Conservation (phyloP, 164 flowering plant species). For the Umbilicus rupestris region DNA sequence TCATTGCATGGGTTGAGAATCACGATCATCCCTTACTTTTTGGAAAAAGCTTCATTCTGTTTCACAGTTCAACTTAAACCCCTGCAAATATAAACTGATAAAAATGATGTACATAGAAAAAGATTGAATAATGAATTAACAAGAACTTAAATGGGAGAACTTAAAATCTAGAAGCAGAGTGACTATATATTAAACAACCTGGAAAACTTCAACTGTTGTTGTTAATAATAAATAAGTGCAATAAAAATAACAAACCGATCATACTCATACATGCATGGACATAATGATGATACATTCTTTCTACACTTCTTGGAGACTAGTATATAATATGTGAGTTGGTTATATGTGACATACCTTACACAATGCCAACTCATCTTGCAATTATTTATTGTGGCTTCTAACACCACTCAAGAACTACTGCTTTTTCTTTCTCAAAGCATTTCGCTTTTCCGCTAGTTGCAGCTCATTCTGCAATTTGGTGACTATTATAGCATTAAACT, state of each 20-base stretch:
- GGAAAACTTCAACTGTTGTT: no score
- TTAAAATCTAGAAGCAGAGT: no score
- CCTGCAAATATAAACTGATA: conserved; percentile 20
- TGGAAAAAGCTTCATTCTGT: conserved; percentile 47
- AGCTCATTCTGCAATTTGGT: conserved; percentile 80
- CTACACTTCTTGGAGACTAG: no score
- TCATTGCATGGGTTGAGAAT: conserved; percentile 24
- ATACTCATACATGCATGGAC: no score
- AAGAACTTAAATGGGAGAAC: no score
- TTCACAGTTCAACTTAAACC: conserved; percentile 37
- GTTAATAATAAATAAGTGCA: background rate
- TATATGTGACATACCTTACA: conserved; percentile 39
- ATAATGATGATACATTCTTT: background rate
- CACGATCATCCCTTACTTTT: conserved; percentile 51
- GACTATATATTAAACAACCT: no score
- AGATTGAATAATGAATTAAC: no score
- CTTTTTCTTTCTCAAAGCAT: conserved; percentile 67
- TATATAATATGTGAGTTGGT: background rate
- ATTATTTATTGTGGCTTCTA: conserved; percentile 42
- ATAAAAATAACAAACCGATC: background rate
- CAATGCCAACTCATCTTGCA: conserved; percentile 59
- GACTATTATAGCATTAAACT: conserved; percentile 34
- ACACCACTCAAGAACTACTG: conserved; percentile 55
- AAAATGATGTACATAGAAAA: no score
- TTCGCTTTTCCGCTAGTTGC: conserved; percentile 49